These are phyloP conservation scores for Scheffersomyces quercinus DNA, from an alignment of 1,139 yeast species.

Conservation along the genomic window DNA sequence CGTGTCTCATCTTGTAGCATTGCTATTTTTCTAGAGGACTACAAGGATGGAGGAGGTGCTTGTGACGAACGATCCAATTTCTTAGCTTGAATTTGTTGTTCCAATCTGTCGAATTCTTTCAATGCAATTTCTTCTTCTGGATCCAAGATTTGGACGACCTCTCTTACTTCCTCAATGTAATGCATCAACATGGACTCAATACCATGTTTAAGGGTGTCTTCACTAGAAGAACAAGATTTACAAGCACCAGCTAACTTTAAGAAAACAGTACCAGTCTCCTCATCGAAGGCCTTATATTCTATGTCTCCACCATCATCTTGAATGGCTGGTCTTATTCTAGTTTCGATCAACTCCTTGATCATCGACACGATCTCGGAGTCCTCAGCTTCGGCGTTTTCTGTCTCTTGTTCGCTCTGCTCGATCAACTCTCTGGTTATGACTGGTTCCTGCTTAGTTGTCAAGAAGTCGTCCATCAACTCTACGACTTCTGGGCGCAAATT, in stretches of 20 bases:
- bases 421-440: constrained; percentile 52
- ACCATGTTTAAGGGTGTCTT: constrained; percentile 77
- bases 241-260: constrained; percentile 83
- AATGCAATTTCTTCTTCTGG: constrained; percentile 55
- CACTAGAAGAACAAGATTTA: constrained; percentile 73
- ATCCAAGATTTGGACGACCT: constrained; percentile 65
- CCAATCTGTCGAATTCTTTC: constrained; percentile 71
- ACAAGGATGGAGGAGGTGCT: constrained; percentile 36
- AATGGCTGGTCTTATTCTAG: constrained; percentile 64
- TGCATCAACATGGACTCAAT: constrained; percentile 84
- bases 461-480: constrained; percentile 39
- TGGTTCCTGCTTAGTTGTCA: constrained; percentile 42
- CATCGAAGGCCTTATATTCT: constrained; percentile 70
- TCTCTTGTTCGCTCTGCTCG: constrained; percentile 39
- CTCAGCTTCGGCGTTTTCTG: constrained; percentile 34
- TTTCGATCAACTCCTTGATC: constrained; percentile 61
- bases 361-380: constrained; percentile 56
- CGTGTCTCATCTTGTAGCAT: too few species aligned
- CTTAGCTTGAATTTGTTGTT: constrained; percentile 33
- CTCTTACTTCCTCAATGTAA: constrained; percentile 78
- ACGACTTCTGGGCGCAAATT: constrained; percentile 47
- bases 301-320: constrained; percentile 86
- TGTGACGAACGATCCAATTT: constrained; percentile 9
- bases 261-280: constrained; percentile 67
- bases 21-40: constrained; percentile 1